phyloP scores from a whole-genome alignment of 2,329 filamentous ascomycete species.

The Cytospora leucostoma region DNA sequence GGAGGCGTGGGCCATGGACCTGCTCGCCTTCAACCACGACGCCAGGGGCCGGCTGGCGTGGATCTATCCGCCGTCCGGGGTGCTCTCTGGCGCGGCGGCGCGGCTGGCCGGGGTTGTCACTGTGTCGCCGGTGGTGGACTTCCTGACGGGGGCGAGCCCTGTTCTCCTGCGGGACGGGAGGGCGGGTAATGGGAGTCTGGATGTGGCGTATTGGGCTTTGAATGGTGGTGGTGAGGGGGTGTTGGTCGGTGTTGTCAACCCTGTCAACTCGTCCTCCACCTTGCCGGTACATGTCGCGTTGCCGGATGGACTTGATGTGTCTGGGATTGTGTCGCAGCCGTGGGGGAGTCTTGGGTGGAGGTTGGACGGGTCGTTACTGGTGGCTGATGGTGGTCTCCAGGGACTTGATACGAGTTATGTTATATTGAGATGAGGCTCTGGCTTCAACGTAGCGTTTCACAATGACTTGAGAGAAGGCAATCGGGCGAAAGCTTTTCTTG shows the following conservation, averaged over 20 bases:
- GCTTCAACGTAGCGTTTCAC: too few species aligned
- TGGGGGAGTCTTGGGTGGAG: conserved; percentile 35
- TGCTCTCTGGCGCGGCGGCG: conserved; percentile 43
- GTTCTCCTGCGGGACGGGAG: conserved; percentile 30
- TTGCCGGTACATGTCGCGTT: conserved; percentile 29
- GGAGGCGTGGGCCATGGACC: conserved; percentile 48
- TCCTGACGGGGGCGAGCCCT: conserved; percentile 40
- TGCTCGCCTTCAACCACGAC: conserved; percentile 49
- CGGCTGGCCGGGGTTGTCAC: conserved; percentile 43
- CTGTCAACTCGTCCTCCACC: conserved; percentile 31
- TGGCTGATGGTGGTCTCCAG: conserved; percentile 13
- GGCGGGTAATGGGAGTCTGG: conserved; percentile 32
- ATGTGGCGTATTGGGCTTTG: conserved; percentile 41
- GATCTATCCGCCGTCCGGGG: conserved; percentile 46
- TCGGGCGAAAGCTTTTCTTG: too few species aligned
- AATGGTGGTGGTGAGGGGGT: conserved; percentile 32
- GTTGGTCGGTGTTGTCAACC: conserved; percentile 43
- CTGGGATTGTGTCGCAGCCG: conserved; percentile 29
- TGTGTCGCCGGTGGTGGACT: conserved; percentile 39
- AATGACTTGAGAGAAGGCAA: too few species aligned
- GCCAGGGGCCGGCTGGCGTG: conserved; percentile 47
- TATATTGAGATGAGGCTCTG: conserved; percentile 11
- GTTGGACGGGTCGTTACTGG: conserved; percentile 26
- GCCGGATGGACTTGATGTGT: conserved; percentile 24
- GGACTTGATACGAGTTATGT: conserved; percentile 25